Evolutionary conservation across 2,329 filamentous ascomycete species (phyloP).

Genomic region (Aphanocladium album): DNA sequence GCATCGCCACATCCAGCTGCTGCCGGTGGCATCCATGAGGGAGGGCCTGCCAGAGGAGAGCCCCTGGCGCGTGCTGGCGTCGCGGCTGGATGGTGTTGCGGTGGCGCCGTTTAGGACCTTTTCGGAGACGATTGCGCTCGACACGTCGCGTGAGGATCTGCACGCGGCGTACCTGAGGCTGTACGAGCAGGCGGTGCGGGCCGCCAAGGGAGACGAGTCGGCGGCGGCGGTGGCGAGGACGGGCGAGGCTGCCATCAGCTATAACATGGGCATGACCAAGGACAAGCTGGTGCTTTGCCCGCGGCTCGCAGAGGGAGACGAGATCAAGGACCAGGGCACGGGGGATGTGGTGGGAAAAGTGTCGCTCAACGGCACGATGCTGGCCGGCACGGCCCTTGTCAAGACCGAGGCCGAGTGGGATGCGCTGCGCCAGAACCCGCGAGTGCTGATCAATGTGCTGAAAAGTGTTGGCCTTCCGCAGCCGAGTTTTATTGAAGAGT

Average conservation of each 20-base stretch:
- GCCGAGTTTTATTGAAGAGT: neutral
- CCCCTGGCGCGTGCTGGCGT: slow-evolving; percentile 46
- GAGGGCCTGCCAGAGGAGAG: slow-evolving; percentile 37
- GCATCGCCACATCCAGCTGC: slow-evolving; percentile 67
- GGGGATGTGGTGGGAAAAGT: slow-evolving; percentile 37
- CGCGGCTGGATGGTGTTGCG: slow-evolving; percentile 25
- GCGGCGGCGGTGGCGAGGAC: slow-evolving; percentile 18
- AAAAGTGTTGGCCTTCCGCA: slow-evolving; percentile 27
- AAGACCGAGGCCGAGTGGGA: slow-evolving; percentile 56
- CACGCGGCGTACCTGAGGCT: slow-evolving; percentile 41
- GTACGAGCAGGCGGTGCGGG: slow-evolving; percentile 40
- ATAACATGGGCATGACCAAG: slow-evolving; percentile 58
- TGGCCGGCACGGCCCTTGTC: slow-evolving; percentile 59
- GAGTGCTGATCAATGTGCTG: slow-evolving; percentile 20
- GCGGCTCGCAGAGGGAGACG: slow-evolving; percentile 45
- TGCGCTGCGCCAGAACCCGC: slow-evolving; percentile 37
- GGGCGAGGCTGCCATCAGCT: slow-evolving; percentile 51
- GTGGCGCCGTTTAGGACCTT: slow-evolving; percentile 42
- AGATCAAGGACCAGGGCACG: slow-evolving; percentile 24
- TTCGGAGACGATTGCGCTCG: slow-evolving; percentile 30
- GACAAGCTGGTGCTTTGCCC: slow-evolving; percentile 50
- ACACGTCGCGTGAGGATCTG: slow-evolving; percentile 32
- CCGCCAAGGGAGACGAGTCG: slow-evolving; percentile 24
- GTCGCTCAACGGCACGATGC: slow-evolving; percentile 56
- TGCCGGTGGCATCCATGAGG: slow-evolving; percentile 60